Evolutionary conservation across 805 yeast species (phyloP), one percentile per base, ranked within the genome.

Genomic region (Komagataella pastoris): DNA sequence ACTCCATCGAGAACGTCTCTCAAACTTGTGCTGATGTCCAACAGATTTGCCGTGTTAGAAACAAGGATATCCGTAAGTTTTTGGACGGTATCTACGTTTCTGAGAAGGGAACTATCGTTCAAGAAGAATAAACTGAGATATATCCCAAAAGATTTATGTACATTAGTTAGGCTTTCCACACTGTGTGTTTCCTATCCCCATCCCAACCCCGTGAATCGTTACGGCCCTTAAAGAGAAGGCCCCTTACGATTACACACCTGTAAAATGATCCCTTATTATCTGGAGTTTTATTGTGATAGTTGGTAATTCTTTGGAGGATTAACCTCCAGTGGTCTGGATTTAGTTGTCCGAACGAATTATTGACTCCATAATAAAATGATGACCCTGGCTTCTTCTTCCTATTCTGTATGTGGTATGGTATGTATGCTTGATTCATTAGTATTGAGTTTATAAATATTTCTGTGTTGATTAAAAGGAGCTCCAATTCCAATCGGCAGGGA

Each of bases 21-120:
- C 99, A 91, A 79, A 86, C 89, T 70, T 93, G 96, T 75, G 99
- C 99, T 68, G 97, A 89, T 71, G 81, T 93, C 67, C 97, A 91
- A 78, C 98, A 91, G 80, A 81, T 81, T 75, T 89, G 97, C 82
- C 83, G 95, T 75, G 98, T 89, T 71, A 87, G 96, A 82, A 91
- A 91, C 93, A 93, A 93, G 91, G 99, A 91, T 93, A 91, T 93
- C 90, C 88, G 99, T 80, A 91, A 91, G 83, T 91, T 91, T 84
- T 86, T 93, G 82, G 99, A 95, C 76, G 99, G 99, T 89, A 90
- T 91, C 79, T 91, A 91, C 76, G 99, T 91, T 67, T 90, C 97
- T 63, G 95, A 86, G 79, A 86, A 85, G 77, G 96, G 96, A 69
- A 77, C 78, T 72, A 79, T 91, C 70, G 85, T 46, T 46, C 47